Evolutionary conservation across 768 basidiomycete species (phyloP).

Genomic region (Mycena maculata): DNA sequence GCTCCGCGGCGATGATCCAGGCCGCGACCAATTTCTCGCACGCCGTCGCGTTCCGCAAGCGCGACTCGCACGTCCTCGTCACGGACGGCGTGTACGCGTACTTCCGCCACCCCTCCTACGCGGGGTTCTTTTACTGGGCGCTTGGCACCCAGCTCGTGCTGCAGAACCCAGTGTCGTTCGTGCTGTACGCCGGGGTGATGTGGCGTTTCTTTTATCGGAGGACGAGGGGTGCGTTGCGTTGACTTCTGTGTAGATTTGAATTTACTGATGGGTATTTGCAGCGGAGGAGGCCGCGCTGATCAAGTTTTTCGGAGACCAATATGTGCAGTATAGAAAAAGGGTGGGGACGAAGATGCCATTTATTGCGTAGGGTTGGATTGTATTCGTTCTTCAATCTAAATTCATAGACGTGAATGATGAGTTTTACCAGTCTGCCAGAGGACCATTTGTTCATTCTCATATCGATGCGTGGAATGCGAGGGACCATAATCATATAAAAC

Average conservation of each 20-base stretch:
- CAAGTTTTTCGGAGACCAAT: slow-evolving; percentile 88
- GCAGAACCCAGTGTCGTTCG: slow-evolving; percentile 83
- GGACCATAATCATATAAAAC: slow-evolving; percentile 30
- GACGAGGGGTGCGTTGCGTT: slow-evolving; percentile 71
- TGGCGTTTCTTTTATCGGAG: slow-evolving; percentile 90
- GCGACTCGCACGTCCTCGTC: slow-evolving; percentile 80
- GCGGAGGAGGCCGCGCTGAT: slow-evolving; percentile 86
- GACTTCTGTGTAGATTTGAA: not conserved
- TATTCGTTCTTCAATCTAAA: not conserved
- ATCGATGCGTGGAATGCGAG: too few species aligned
- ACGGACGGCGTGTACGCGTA: slow-evolving; percentile 92
- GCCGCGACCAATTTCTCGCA: slow-evolving; percentile 96
- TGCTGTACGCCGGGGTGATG: slow-evolving; percentile 73
- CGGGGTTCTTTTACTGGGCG: slow-evolving; percentile 99
- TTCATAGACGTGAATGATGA: too few species aligned
- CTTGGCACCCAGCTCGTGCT: slow-evolving; percentile 92
- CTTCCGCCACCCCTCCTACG: slow-evolving; percentile 95
- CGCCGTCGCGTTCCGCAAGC: slow-evolving; percentile 80
- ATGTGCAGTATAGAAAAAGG: slow-evolving; percentile 75
- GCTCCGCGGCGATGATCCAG: slow-evolving; percentile 96
- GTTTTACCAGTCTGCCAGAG: too few species aligned
- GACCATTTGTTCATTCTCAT: too few species aligned
- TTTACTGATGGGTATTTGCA: slow-evolving; percentile 44
- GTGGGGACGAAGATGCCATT: slow-evolving; percentile 94
- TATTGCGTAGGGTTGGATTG: slow-evolving; percentile 62